Percentiles rank a stretch among this genome's conserved stretches.
Evolutionary conservation across 371 early-diverging fungal species (phyloP).

Genomic region (Synchytrium microbalum): DNA sequence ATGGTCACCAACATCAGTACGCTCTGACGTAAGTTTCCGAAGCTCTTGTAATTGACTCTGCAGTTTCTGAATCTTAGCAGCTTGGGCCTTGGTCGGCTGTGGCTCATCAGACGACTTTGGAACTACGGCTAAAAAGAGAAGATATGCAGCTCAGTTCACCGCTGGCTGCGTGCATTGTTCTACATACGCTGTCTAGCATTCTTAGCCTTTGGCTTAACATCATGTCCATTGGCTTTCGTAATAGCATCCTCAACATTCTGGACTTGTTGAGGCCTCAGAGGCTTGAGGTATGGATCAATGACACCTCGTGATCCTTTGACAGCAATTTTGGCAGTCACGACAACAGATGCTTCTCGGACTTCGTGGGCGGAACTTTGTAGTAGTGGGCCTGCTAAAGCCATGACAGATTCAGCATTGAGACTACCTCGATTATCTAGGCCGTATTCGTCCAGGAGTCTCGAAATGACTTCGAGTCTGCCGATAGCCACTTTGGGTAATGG

Average conservation of each 20-base stretch:
- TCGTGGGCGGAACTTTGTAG: slow-evolving; percentile 56
- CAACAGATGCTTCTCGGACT: slow-evolving; percentile 56
- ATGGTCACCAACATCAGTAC: too few species aligned
- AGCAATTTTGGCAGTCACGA: slow-evolving; percentile 39
- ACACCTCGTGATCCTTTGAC: slow-evolving; percentile 19
- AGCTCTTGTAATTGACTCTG: too few species aligned
- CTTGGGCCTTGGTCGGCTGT: too few species aligned
- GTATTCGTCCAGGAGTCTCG: slow-evolving; percentile 39
- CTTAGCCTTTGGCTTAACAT: slow-evolving; percentile 3
- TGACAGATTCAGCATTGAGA: slow-evolving; percentile 25
- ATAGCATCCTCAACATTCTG: slow-evolving; percentile 15
- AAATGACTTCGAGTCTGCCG: slow-evolving; percentile 45
- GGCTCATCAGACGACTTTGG: too few species aligned
- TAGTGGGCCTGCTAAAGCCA: slow-evolving; percentile 53
- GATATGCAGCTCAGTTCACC: neutral
- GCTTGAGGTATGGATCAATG: slow-evolving; percentile 35
- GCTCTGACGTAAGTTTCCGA: too few species aligned
- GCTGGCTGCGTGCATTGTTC: neutral
- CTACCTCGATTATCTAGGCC: slow-evolving; percentile 29
- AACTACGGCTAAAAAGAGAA: neutral
- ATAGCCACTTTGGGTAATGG: slow-evolving; percentile 30
- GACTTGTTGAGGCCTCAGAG: slow-evolving; percentile 24
- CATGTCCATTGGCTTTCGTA: slow-evolving; percentile 12
- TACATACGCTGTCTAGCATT: slow-evolving; percentile 3
- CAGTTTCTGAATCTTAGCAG: too few species aligned